Base-by-base conservation (phyloP, 2,329 filamentous ascomycete species). In the Tolypocladium inflatum region DNA sequence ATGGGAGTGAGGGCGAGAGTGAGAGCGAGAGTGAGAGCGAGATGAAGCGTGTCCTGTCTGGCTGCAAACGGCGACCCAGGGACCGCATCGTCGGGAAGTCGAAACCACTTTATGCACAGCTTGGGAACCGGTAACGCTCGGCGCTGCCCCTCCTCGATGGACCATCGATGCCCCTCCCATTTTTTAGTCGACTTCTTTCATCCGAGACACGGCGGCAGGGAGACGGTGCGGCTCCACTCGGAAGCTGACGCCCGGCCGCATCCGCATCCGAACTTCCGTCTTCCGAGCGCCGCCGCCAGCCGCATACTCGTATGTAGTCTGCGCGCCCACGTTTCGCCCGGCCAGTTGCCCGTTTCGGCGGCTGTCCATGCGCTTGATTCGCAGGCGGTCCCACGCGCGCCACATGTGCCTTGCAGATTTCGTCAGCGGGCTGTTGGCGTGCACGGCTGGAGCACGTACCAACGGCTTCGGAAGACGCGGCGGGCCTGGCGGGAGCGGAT, bases 241-340 rank as follows among this genome's bases (percentile, higher is more conserved):
- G 48, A 51, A n/a, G 48, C 17, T 8, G 10, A 51, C 17, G 11
- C 10, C 19, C 8, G 9, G 8, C 10, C 9, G 9, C 45, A 30
- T 30, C 19, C 48, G 30, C 19, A n/a, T 70, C 68, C 68, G 70
- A 67, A 63, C 51, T 67, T 71, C 70, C 69, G 64, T 54, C 37
- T 54, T 61, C 67, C 68, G 51, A 54, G 55, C 51, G 37, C 59
- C 58, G 55, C 55, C 19, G 21, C 56, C 43, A 60, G 50, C 58
- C 55, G 52, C 35, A 35, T n/a, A n/a, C n/a, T n/a, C n/a, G n/a
- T n/a, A n/a, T n/a, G n/a, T n/a, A 2, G 19, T 10, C n/a, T 58
- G 23, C 30, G 55, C 4, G 17, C 23, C 35, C 38, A 7, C 23
- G 39, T 35, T 15, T 51, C 8, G 48, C 48, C 48, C 26, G 17